Evolutionary conservation across 176 grass and related monocot genomes (phyloP), one percentile per base, ranked within the genome.

Genomic region (Thalia dealbata): DNA sequence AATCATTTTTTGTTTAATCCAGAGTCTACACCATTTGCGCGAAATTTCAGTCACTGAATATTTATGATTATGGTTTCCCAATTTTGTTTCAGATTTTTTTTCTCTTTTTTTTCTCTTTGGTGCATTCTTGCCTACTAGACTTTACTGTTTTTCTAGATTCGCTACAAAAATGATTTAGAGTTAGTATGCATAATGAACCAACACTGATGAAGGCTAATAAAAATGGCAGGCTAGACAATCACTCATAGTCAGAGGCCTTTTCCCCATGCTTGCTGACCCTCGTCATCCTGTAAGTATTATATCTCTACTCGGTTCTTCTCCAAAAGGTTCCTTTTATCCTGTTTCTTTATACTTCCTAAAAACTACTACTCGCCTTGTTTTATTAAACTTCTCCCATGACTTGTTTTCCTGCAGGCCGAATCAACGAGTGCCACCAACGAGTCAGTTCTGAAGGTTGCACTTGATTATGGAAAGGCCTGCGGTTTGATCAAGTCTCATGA

Each of bases 251-350:
- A 86, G 95, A 79, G 95, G 95, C 46, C 88, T 99, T 72, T 99
- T 95, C 74, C 95, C 90, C 19, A 95, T 99, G 90, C 91, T 99
- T 73, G 95, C 95, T 58, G 95, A 99, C 87, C 95, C 95, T 32
- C 84, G 95, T 7, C 95, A 99, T 72, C 90, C 90, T 50, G 95
- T 99, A 91, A 89, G 95, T 88, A n/a, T n/a, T n/a, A n/a, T n/a
- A 16, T 48, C 52, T 28, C 24, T 28, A 28, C 26, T 28, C 52
- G 13, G n/a, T n/a, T 68, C 35, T 42, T 68, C 35, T 43, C 43
- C 0, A 43, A 58, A 58, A 58, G 19, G 19, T 58, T 58, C 18
- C 1, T 19, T 23, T 58, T n/a, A 58, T 58, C 7, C 7, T 58
- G 6, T 7, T 58, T n/a, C 54, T n/a, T 10, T 7, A 22, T n/a